Base-by-base conservation (phyloP, 2,329 filamentous ascomycete genomes). In the Neonectria sp. region DNA sequence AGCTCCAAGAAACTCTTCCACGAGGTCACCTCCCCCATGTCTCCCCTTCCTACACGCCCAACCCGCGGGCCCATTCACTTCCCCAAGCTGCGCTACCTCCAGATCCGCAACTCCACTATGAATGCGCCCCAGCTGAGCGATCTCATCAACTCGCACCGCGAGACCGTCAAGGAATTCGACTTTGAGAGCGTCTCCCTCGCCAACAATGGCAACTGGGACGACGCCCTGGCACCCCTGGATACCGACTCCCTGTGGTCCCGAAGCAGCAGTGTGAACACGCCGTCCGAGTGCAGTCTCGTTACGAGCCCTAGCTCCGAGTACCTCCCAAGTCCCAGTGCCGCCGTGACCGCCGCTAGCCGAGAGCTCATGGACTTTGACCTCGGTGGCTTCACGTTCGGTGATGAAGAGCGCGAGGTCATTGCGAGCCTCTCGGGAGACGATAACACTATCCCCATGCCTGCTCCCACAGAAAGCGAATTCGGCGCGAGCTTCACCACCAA, bases 151-250 rank as follows among this genome's bases (percentile, higher is more conserved):
- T 82, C 84, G 13, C 93, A 97, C 80, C 87, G 89, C 33, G 83
- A 84, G 62, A 91, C 90, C 1, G 88, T 97, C 52, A 86, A 88
- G 70, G 92, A 95, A 76, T 94, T 95, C 76, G 91, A 94, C 78
- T 94, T 97, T 79, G 91, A 95, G 77, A 91, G 93, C 69, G 90
- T 95, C 21, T 85, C 88, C 33, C 86, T 97, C 49, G 86, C 90
- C 57, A 86, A 88, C 67, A 84, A 84, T 37, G 94, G 92, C 31
- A 91, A 86, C 64, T 97, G 94, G 94, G 92, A 96, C 65, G 91
- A 95, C 33, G 94, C 93, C 0, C 86, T 97, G n/a, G 89, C 90
- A 45, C 92, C 93, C 2, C 82, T 97, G 63, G 79, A 83, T 69
- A 81, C 75, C 69, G 82, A 77, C 74, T 84, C 79, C 69, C 82